Evolutionary conservation across 2,329 filamentous ascomycete species (phyloP).

Genomic region (Xylaria arbuscula): DNA sequence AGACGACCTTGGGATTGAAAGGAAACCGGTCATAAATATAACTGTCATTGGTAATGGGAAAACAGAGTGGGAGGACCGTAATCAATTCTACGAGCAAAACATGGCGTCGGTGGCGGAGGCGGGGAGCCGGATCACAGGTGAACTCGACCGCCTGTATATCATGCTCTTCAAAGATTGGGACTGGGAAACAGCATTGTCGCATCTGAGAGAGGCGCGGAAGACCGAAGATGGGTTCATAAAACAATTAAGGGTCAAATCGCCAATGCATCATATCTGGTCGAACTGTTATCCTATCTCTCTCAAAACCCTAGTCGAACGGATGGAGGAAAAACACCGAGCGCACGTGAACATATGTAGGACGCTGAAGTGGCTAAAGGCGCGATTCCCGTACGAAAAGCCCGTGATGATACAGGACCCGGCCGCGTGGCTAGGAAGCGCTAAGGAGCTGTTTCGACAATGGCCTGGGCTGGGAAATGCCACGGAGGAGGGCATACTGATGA

Average conservation of each 20-base stretch:
- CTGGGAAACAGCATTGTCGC: not conserved
- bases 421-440: constrained; percentile 23
- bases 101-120: constrained; percentile 3
- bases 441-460: constrained; percentile 36
- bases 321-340: not conserved
- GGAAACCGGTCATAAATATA: not conserved
- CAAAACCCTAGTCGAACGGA: not conserved
- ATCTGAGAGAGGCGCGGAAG: constrained; percentile 1
- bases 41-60: not conserved
- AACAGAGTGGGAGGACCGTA: too few relatives aligned
- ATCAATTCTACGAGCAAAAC: not conserved
- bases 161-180: constrained; percentile 14
- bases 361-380: not conserved
- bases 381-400: not conserved
- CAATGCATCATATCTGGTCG: not conserved
- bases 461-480: constrained; percentile 24
- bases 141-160: constrained; percentile 20
- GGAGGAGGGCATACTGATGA: constrained; percentile 37
- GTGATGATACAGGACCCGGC: not conserved
- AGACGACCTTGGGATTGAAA: too few relatives aligned
- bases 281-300: not conserved
- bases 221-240: not conserved
- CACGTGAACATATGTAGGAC: not conserved
- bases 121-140: constrained; percentile 4
- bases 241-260: not conserved